Percentiles rank a stretch among this genome's conserved stretches.
These are phyloP conservation scores for Phytopythium litorale DNA, from an alignment of 352 stramenopile species.

Conservation along the genomic window DNA sequence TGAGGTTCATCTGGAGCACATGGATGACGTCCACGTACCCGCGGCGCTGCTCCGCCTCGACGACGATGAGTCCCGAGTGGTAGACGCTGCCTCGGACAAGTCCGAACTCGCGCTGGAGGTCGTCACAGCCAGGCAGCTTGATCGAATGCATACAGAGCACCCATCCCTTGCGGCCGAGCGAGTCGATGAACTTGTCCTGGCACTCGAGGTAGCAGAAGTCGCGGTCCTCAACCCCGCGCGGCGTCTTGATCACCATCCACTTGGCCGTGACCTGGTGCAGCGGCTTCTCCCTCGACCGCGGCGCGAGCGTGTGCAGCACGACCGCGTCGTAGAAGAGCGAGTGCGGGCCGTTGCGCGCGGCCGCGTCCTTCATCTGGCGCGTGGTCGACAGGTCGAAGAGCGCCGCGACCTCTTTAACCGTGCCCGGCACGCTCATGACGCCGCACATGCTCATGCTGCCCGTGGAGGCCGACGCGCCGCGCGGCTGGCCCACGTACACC, in stretches of 20 bases:
- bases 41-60: slow-evolving; percentile 69
- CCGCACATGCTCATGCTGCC: slow-evolving; percentile 47
- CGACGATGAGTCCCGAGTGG: slow-evolving; percentile 81
- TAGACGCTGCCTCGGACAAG: slow-evolving; percentile 78
- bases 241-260: slow-evolving; percentile 64
- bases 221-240: slow-evolving; percentile 55
- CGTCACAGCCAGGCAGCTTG: slow-evolving; percentile 71
- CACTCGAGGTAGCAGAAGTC: slow-evolving; percentile 83
- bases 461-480: slow-evolving; percentile 10
- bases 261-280: slow-evolving; percentile 84
- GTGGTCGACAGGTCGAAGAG: slow-evolving; percentile 69
- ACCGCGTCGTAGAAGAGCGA: slow-evolving; percentile 59
- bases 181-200: slow-evolving; percentile 86
- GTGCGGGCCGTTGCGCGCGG: slow-evolving; percentile 39
- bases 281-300: slow-evolving; percentile 65
- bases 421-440: slow-evolving; percentile 69
- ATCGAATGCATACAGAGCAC: slow-evolving; percentile 83
- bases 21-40: slow-evolving; percentile 82
- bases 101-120: slow-evolving; percentile 70
- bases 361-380: slow-evolving; percentile 71
- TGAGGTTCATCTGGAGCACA: slow-evolving; percentile 80
- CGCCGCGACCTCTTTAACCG: slow-evolving; percentile 64
- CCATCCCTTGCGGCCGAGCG: slow-evolving; percentile 73
- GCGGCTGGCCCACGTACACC: slow-evolving; percentile 61
- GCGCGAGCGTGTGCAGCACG: slow-evolving; percentile 64